phyloP scores from a whole-genome alignment of 2,329 filamentous ascomycete species.

The Stachybotrys echinatus region DNA sequence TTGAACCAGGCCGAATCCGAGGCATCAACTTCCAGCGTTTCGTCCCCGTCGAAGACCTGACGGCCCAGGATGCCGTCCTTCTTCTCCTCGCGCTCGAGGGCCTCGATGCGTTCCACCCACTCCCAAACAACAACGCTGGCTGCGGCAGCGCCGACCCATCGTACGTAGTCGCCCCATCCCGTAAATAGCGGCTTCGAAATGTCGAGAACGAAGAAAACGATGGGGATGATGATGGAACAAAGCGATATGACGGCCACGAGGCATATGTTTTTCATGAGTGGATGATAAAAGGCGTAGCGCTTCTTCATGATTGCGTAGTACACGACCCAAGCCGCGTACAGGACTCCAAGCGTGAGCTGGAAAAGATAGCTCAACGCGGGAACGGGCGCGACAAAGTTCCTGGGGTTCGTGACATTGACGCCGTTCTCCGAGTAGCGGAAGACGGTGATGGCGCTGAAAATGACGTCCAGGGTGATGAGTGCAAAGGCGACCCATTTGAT shows the following conservation, averaged over 20 bases:
- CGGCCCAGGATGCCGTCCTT: conserved; percentile 88
- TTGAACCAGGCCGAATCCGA: conserved; percentile 44
- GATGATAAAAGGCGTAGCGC: conserved; percentile 84
- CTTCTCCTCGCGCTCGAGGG: conserved; percentile 85
- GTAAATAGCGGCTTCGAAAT: conserved; percentile 80
- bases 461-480: conserved; percentile 82
- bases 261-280: conserved; percentile 83
- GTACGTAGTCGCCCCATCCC: conserved; percentile 90
- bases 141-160: conserved; percentile 92
- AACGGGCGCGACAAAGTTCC: conserved; percentile 81
- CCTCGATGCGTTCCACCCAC: conserved; percentile 94
- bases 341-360: conserved; percentile 75
- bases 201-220: conserved; percentile 90
- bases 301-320: conserved; percentile 93
- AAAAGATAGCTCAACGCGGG: conserved; percentile 90
- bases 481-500: conserved; percentile 99
- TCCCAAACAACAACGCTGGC: conserved; percentile 98
- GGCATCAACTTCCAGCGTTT: conserved; percentile 69
- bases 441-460: conserved; percentile 88
- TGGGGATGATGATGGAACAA: conserved; percentile 77
- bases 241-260: conserved; percentile 75
- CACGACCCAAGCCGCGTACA: conserved; percentile 91
- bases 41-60: conserved; percentile 90
- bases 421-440: conserved; percentile 56
- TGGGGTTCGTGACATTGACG: conserved; percentile 54